Conservation (phyloP, 306 rosid species). For the Echinosophora koreensis region DNA sequence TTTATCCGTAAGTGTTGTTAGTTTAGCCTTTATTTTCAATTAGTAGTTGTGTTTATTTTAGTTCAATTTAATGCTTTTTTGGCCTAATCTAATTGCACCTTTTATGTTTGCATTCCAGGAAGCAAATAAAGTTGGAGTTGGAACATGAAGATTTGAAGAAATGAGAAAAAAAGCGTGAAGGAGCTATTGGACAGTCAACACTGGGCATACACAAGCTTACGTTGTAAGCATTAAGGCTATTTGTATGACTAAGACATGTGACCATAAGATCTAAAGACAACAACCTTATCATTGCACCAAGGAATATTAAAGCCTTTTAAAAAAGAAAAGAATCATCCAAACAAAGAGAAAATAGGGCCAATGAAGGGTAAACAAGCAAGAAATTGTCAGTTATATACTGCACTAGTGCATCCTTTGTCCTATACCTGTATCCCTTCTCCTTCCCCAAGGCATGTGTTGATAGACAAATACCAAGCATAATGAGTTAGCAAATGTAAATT, state of each 20-base stretch:
- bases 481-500: background rate
- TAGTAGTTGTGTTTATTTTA: too few species aligned
- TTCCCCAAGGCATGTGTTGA: constrained; percentile 8
- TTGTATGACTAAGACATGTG: background rate
- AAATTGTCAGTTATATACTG: constrained; percentile 26
- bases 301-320: constrained; percentile 22
- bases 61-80: too few species aligned
- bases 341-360: constrained; percentile 14
- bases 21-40: too few species aligned
- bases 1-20: too few species aligned
- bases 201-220: background rate
- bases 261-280: background rate
- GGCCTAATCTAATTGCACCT: too few species aligned
- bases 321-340: background rate
- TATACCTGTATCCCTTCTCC: background rate
- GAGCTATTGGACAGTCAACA: too few species aligned
- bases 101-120: too few species aligned
- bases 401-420: constrained; percentile 23
- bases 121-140: too few species aligned
- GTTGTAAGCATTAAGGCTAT: background rate
- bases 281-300: background rate
- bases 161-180: too few species aligned
- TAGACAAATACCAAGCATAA: background rate
- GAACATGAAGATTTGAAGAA: too few species aligned
- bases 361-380: constrained; percentile 33